These are phyloP conservation scores for Triadica sebifera DNA, from an alignment of 345 rosid species.

Conservation along the genomic window DNA sequence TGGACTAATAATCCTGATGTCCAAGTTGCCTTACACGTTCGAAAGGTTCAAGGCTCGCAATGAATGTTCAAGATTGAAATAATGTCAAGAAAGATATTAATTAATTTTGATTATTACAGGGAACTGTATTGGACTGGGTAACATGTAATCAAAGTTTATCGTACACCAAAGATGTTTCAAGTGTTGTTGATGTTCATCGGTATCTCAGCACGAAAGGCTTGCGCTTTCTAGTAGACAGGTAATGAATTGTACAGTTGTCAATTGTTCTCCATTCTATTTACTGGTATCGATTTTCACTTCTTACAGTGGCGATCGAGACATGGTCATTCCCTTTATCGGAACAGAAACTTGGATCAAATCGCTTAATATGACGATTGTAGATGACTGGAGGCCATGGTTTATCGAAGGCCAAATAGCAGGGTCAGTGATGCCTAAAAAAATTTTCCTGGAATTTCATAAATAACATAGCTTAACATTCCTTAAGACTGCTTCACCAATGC, in stretches of 20 bases:
- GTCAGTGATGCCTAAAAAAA: background rate
- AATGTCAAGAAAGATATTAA: background rate
- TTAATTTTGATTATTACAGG: slow-evolving; percentile 20
- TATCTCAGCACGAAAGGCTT: slow-evolving; percentile 24
- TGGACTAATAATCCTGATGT: slow-evolving; percentile 33
- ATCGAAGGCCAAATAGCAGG: slow-evolving; percentile 24
- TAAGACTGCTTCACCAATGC: background rate
- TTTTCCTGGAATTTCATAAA: background rate
- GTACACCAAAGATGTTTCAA: slow-evolving; percentile 23
- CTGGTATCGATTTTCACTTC: too few relatives aligned
- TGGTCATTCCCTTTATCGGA: slow-evolving; percentile 27
- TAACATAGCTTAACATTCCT: background rate
- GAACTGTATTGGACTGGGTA: slow-evolving; percentile 23
- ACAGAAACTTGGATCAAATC: slow-evolving; percentile 32
- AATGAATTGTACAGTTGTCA: too few relatives aligned
- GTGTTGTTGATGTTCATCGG: slow-evolving; percentile 26
- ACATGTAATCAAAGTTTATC: slow-evolving; percentile 33
- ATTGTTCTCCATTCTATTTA: too few relatives aligned
- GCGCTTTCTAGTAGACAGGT: slow-evolving; percentile 30
- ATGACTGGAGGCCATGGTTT: slow-evolving; percentile 29
- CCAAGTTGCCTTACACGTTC: slow-evolving; percentile 34
- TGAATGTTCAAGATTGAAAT: background rate
- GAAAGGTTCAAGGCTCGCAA: slow-evolving; percentile 28
- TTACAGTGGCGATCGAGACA: slow-evolving; percentile 37
- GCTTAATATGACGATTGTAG: slow-evolving; percentile 24